A percentile compares a stretch with the other conserved stretches of the same genome.
These are phyloP conservation scores for Centella asiatica DNA, from an alignment of 129 eudicot species.

Conservation along the genomic window DNA sequence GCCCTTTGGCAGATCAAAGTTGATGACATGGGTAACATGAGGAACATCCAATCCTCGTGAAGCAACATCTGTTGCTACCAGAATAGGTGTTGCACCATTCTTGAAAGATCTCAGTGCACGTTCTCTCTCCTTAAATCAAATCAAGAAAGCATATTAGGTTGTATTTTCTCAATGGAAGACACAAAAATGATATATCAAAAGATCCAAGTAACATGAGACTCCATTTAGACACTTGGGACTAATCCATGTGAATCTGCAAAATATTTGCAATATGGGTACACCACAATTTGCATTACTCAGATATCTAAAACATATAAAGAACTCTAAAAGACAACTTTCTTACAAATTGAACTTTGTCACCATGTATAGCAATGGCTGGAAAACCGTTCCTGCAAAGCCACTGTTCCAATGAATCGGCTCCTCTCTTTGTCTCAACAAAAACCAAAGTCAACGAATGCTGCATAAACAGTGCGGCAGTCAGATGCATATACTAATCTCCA, in stretches of 20 bases:
- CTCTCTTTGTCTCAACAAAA: constrained; percentile 70
- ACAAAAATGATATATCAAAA: background rate
- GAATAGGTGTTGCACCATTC: constrained; percentile 40
- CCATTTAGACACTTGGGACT: too few relatives aligned
- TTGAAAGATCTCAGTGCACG: constrained; percentile 42
- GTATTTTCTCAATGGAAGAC: background rate
- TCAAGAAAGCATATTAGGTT: background rate
- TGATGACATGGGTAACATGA: constrained; percentile 58
- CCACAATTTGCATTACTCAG: background rate
- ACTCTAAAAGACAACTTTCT: background rate
- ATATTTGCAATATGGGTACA: too few relatives aligned
- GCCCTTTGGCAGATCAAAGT: constrained; percentile 58
- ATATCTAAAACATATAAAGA: background rate
- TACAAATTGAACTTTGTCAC: constrained; percentile 71
- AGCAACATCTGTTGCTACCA: constrained; percentile 83
- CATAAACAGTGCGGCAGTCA: constrained; percentile 3
- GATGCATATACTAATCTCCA: background rate
- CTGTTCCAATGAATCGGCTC: constrained; percentile 44
- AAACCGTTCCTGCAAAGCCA: constrained; percentile 54
- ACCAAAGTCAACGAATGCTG: constrained; percentile 53
- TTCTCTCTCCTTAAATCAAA: constrained; percentile 52
- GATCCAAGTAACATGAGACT: too few relatives aligned
- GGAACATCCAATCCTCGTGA: constrained; percentile 71
- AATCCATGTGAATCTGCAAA: too few relatives aligned
- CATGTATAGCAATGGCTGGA: constrained; percentile 62